phyloP scores from a whole-genome alignment of 208 protist species.

The Tritrichomonas musculus region DNA sequence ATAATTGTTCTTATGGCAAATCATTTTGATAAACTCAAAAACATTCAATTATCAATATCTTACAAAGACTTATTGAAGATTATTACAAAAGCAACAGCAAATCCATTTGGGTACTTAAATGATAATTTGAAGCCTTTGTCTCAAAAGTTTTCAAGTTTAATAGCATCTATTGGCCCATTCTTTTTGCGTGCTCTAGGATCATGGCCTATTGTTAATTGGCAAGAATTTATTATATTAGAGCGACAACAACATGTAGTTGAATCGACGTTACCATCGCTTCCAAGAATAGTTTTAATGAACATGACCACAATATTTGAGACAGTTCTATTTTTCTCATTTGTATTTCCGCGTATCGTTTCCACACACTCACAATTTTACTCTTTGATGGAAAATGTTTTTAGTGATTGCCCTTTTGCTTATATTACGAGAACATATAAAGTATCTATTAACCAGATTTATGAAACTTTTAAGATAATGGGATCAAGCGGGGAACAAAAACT shows the following conservation, averaged over 20 bases:
- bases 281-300: not conserved
- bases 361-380: not conserved
- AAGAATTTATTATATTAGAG: not conserved
- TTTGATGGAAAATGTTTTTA: not conserved
- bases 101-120: too few relatives aligned
- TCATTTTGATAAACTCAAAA: too few relatives aligned
- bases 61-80: too few relatives aligned
- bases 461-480: too few relatives aligned
- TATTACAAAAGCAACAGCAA: too few relatives aligned
- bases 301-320: not conserved
- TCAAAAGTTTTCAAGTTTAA: not conserved
- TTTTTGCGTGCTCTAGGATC: not conserved
- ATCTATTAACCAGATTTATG: not conserved
- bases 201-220: conserved; percentile 6
- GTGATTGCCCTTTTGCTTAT: not conserved
- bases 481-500: too few relatives aligned
- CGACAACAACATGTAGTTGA: not conserved
- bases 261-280: not conserved
- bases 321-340: too few relatives aligned
- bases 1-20: too few relatives aligned
- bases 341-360: too few relatives aligned
- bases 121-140: too few relatives aligned
- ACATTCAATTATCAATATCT: too few relatives aligned
- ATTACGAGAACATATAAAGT: not conserved
- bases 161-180: not conserved